phyloP scores from a whole-genome alignment of 2,329 filamentous ascomycete species.

The Aspergillus brunneoviolaceus region DNA sequence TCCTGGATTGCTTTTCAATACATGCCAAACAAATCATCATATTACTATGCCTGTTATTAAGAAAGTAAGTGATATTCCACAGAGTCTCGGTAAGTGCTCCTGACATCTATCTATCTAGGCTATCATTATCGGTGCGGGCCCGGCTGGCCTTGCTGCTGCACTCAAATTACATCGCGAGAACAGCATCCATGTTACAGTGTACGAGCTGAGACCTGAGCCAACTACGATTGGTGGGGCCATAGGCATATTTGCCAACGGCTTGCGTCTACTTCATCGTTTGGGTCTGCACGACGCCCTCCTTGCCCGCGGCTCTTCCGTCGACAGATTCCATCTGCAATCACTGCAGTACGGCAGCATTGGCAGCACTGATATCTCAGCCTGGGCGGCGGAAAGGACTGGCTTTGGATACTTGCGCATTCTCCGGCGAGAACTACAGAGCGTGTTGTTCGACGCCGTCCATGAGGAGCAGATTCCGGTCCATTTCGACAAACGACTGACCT shows the following conservation, averaged over 20 bases:
- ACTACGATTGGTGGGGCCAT: conserved; percentile 34
- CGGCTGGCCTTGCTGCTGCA: conserved; percentile 22
- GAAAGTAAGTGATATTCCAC: not conserved
- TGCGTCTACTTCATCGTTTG: conserved; percentile 28
- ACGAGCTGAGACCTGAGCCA: conserved; percentile 31
- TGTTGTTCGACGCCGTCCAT: conserved; percentile 21
- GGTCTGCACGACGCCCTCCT: conserved; percentile 21
- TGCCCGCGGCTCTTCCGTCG: conserved; percentile 11
- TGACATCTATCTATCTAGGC: conserved; percentile 6
- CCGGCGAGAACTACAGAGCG: conserved; percentile 27
- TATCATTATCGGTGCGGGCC: conserved; percentile 25
- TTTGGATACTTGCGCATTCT: conserved; percentile 30
- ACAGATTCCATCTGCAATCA: not conserved
- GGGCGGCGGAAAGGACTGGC: conserved; percentile 17
- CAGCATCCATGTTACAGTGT: conserved; percentile 21
- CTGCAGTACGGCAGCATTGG: not conserved
- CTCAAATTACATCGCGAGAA: conserved; percentile 19
- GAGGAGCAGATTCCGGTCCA: conserved; percentile 10
- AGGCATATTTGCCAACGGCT: conserved; percentile 31
- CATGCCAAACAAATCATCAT: not conserved
- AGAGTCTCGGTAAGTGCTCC: not conserved
- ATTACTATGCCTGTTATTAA: not conserved
- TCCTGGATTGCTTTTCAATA: not conserved
- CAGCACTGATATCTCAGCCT: not conserved
- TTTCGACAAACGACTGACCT: conserved; percentile 9